Evolutionary conservation across 2,329 filamentous ascomycete species (phyloP).

Genomic region (Cercospora beticola): DNA sequence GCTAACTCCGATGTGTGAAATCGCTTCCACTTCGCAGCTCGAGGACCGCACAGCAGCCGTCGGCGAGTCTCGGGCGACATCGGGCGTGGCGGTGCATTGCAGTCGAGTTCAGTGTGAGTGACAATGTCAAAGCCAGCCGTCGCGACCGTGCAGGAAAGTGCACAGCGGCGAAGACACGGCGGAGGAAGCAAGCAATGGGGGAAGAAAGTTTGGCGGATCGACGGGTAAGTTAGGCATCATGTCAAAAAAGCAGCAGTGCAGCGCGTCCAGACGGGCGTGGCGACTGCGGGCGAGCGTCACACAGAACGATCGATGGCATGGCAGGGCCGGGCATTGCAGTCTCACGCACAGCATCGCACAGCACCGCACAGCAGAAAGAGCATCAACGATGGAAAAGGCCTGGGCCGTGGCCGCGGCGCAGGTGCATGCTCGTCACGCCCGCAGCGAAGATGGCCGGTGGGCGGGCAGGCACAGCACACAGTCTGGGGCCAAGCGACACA

Average conservation of each 20-base stretch:
- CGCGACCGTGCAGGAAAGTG: not conserved
- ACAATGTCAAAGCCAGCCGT: not conserved
- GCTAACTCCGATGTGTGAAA: not conserved
- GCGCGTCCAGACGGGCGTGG: not conserved
- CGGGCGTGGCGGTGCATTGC: too few species aligned
- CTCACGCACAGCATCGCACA: not conserved
- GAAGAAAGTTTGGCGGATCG: not conserved
- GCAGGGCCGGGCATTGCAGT: not conserved
- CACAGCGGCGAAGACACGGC: not conserved
- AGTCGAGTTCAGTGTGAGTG: not conserved
- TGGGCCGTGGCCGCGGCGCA: not conserved
- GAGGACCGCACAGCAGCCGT: not conserved
- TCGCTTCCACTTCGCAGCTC: not conserved
- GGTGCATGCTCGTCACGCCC: not conserved
- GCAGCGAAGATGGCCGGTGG: not conserved
- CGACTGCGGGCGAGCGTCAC: not conserved
- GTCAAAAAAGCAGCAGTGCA: not conserved
- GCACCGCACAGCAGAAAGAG: not conserved
- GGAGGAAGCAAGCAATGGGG: not conserved
- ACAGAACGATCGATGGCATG: not conserved
- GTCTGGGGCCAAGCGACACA: not conserved
- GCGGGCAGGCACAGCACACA: not conserved
- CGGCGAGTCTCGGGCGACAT: not conserved
- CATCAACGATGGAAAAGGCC: not conserved
- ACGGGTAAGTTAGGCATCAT: not conserved